Percentiles rank a stretch among this genome's conserved stretches.
These are phyloP conservation scores for Coniella vitis DNA, from an alignment of 2,329 filamentous ascomycete species.

Conservation along the genomic window DNA sequence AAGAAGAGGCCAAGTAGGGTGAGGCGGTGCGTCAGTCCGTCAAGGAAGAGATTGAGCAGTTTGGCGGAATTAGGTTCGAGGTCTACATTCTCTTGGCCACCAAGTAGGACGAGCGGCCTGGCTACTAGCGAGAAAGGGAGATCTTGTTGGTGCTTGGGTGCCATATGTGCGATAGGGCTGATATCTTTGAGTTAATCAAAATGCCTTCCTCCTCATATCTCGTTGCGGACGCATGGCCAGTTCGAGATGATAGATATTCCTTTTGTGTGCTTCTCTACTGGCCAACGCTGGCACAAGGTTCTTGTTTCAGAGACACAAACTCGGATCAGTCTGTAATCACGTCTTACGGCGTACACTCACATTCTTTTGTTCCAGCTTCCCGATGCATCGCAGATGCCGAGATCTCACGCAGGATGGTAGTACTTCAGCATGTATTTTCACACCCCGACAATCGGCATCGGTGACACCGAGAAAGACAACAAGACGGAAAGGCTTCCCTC, in stretches of 20 bases:
- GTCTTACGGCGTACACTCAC: no score
- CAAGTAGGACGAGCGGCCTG: slow-evolving; percentile 17
- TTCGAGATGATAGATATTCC: not conserved
- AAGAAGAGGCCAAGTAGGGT: slow-evolving; percentile 21
- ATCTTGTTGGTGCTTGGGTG: not conserved
- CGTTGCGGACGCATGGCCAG: not conserved
- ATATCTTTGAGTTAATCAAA: not conserved
- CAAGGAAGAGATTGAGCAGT: slow-evolving; percentile 21
- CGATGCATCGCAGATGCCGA: no score
- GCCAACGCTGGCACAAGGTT: no score
- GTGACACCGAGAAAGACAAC: no score
- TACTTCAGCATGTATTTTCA: no score
- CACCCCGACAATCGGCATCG: no score
- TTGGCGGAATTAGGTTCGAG: slow-evolving; percentile 22
- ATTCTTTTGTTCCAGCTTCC: no score
- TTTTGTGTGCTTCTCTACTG: no score
- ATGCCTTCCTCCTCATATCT: not conserved
- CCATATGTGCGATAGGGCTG: not conserved
- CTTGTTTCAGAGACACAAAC: no score
- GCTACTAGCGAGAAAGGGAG: slow-evolving; percentile 1
- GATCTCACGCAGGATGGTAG: no score
- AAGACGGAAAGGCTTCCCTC: no score
- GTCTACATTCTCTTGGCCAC: slow-evolving; percentile 22
- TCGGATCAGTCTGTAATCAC: no score
- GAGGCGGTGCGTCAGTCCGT: slow-evolving; percentile 19